Evolutionary conservation across 1,284 basidiomycete species (phyloP).

Genomic region (Spongiforma sp.): DNA sequence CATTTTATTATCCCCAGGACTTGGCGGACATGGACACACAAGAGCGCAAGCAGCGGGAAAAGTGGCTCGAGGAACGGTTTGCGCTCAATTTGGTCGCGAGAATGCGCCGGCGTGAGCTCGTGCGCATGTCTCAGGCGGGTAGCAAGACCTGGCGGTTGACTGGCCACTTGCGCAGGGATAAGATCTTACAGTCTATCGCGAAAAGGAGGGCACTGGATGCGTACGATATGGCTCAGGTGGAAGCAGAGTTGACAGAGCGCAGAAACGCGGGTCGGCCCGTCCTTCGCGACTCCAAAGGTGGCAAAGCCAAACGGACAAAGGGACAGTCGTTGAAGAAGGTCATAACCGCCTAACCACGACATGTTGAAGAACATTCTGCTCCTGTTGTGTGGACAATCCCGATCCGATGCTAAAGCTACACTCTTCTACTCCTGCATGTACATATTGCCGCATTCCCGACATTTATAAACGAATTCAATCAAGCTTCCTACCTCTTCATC

Average conservation of each 20-base stretch:
- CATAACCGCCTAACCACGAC: constrained; percentile 12
- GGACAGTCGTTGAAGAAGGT: constrained; percentile 6
- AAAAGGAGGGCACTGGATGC: constrained; percentile 32
- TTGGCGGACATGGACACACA: constrained; percentile 72
- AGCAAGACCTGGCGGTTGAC: constrained; percentile 51
- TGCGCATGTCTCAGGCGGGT: constrained; percentile 53
- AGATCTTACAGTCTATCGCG: constrained; percentile 46
- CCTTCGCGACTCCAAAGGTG: constrained; percentile 26
- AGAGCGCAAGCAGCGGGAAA: constrained; percentile 58
- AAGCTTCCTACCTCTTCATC: constrained; percentile 4
- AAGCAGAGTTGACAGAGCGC: constrained; percentile 28
- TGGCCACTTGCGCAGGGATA: constrained; percentile 46
- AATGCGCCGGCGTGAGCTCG: constrained; percentile 47
- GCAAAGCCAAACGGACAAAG: constrained; percentile 5
- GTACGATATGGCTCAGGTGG: constrained; percentile 26
- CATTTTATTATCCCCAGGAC: constrained; percentile 89
- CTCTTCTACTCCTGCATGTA: background rate
- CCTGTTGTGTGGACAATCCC: constrained; percentile 3
- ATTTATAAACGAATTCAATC: too few relatives aligned
- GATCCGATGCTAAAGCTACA: constrained; percentile 31
- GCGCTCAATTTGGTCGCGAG: constrained; percentile 48
- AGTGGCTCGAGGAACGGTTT: constrained; percentile 66
- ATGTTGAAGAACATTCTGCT: constrained; percentile 3
- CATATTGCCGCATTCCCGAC: too few relatives aligned
- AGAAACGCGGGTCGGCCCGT: constrained; percentile 27